Conservation (phyloP, 2,329 filamentous ascomycete genomes). For the Arthrobotrys entomopaga region DNA sequence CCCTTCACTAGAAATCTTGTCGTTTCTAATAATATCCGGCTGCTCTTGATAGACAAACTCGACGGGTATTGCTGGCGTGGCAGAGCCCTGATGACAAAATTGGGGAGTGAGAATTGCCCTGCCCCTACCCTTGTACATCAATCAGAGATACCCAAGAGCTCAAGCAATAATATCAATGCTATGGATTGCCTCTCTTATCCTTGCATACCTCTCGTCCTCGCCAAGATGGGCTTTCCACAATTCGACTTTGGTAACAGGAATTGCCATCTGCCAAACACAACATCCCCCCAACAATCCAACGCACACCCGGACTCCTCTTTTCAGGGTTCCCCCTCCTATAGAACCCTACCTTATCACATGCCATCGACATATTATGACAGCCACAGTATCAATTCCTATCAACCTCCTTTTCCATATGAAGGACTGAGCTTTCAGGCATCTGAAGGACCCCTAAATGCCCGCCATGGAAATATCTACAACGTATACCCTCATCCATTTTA, state of each 20-base stretch:
- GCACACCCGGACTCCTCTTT: background rate
- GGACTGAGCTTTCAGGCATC: background rate
- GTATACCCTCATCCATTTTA: constrained; percentile 42
- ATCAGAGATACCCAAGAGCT: background rate
- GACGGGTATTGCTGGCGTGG: constrained; percentile 49
- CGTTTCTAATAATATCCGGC: background rate
- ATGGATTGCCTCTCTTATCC: background rate
- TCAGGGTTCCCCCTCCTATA: background rate
- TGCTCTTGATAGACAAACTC: constrained; percentile 27
- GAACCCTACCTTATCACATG: no score
- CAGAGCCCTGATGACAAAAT: constrained; percentile 41
- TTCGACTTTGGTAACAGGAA: background rate
- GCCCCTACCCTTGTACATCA: background rate
- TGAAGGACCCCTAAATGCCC: background rate
- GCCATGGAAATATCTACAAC: constrained; percentile 25
- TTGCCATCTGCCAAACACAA: background rate
- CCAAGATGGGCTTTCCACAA: background rate
- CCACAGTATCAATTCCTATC: no score
- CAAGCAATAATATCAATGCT: background rate
- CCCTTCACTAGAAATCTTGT: background rate
- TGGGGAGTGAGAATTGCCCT: constrained; percentile 37
- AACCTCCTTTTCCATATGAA: background rate
- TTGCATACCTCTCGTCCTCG: background rate
- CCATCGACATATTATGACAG: no score
- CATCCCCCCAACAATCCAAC: background rate